Evolutionary conservation across 2,329 filamentous ascomycete species (phyloP).

Genomic region (Colletotrichum sp.): DNA sequence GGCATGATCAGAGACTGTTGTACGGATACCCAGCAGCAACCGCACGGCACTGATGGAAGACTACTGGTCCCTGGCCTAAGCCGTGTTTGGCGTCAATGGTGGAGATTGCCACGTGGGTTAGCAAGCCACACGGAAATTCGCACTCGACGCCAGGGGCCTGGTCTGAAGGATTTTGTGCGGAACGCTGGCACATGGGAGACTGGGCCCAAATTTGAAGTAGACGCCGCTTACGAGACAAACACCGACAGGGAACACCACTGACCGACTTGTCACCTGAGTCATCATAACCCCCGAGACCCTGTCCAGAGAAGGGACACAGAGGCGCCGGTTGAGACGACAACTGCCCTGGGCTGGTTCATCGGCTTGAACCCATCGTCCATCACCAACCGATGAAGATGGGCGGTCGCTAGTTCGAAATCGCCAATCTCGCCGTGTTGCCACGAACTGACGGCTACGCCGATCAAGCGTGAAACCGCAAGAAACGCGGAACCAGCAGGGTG

Average conservation of each 20-base stretch:
- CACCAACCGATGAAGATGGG: background rate
- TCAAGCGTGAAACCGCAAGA: background rate
- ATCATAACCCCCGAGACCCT: background rate
- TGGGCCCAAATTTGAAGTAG: slow-evolving; percentile 1
- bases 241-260: background rate
- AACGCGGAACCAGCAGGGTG: background rate
- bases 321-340: background rate
- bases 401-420: background rate
- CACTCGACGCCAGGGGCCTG: slow-evolving; percentile 6
- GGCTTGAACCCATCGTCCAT: background rate
- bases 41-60: background rate
- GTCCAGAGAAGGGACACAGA: background rate
- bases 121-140: slow-evolving; percentile 7
- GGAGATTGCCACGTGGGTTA: slow-evolving; percentile 19
- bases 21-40: background rate
- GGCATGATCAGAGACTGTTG: background rate
- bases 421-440: background rate
- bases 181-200: slow-evolving; percentile 14
- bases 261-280: background rate
- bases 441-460: background rate
- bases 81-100: background rate
- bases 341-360: background rate
- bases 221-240: background rate
- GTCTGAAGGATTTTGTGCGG: background rate
- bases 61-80: background rate